Evolutionary conservation across 345 rosid species (phyloP).

Genomic region (Citrus glauca): DNA sequence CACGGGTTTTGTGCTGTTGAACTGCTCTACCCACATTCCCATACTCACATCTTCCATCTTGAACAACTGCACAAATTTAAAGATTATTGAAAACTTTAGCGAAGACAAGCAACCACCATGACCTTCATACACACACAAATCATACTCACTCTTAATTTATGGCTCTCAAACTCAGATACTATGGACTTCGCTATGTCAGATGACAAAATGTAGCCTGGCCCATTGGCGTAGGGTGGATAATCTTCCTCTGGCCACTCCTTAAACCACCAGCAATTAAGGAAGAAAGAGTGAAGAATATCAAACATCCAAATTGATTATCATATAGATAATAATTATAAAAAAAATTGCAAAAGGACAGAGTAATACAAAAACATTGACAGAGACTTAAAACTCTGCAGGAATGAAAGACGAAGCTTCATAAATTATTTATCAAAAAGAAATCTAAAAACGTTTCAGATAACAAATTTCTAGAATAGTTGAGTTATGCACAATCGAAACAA

Average conservation of each 20-base stretch:
- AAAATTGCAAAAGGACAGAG: not conserved
- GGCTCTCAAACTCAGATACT: slow-evolving; percentile 75
- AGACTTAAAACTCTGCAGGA: not conserved
- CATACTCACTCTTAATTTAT: slow-evolving; percentile 58
- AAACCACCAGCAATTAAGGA: slow-evolving; percentile 17
- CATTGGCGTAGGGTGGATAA: slow-evolving; percentile 94
- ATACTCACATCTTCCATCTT: slow-evolving; percentile 99
- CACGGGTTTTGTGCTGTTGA: slow-evolving; percentile 71
- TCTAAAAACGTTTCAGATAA: not conserved
- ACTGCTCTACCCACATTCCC: slow-evolving; percentile 99
- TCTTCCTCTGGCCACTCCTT: slow-evolving; percentile 99
- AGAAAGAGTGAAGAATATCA: slow-evolving; percentile 4
- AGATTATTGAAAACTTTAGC: not conserved
- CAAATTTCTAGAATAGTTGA: not conserved
- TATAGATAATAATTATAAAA: not conserved
- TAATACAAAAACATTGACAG: not conserved
- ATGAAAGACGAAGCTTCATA: too few relatives aligned
- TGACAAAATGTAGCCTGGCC: slow-evolving; percentile 86
- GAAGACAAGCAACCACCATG: not conserved
- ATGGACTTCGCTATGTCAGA: slow-evolving; percentile 73
- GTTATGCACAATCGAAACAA: not conserved
- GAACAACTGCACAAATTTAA: slow-evolving; percentile 54
- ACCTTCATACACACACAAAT: not conserved
- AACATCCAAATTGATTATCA: slow-evolving; percentile 1
- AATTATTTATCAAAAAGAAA: not conserved